phyloP scores from a whole-genome alignment of 805 yeast genomes.

The Blastobotrys chiropterorum region DNA sequence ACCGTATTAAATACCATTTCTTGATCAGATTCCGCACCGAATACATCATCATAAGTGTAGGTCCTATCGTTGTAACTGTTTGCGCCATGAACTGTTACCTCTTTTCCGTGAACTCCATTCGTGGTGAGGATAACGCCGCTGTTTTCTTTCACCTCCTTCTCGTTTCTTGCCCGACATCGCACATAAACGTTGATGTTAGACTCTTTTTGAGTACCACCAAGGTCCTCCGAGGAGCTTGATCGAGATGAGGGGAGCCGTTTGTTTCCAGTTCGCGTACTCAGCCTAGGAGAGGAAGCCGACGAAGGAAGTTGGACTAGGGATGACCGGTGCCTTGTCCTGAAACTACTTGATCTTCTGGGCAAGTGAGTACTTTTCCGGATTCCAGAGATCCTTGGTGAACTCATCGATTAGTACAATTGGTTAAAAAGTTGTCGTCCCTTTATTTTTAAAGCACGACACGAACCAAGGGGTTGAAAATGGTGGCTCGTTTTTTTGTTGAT shows the following conservation, averaged over 20 bases:
- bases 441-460: neutral
- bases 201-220: neutral
- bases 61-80: slow-evolving; percentile 10
- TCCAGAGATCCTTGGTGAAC: neutral
- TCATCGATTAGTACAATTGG: neutral
- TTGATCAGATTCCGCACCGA: slow-evolving; percentile 48
- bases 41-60: slow-evolving; percentile 61
- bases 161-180: slow-evolving; percentile 55
- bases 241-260: neutral
- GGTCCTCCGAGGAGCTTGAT: neutral
- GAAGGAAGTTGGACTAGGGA: neutral
- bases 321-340: neutral
- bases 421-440: neutral
- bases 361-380: neutral
- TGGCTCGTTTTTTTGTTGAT: neutral
- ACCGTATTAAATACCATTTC: slow-evolving; percentile 43
- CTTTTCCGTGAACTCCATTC: slow-evolving; percentile 7
- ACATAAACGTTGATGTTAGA: slow-evolving; percentile 43
- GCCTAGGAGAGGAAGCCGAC: neutral
- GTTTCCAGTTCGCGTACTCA: neutral
- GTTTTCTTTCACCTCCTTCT: slow-evolving; percentile 48
- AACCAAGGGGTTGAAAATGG: neutral
- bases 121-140: slow-evolving; percentile 42
- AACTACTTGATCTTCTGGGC: neutral
- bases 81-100: slow-evolving; percentile 4